Evolutionary conservation across 345 rosid genomes (phyloP), one percentile per base, ranked within the genome.

Genomic region (Brassica incana): DNA sequence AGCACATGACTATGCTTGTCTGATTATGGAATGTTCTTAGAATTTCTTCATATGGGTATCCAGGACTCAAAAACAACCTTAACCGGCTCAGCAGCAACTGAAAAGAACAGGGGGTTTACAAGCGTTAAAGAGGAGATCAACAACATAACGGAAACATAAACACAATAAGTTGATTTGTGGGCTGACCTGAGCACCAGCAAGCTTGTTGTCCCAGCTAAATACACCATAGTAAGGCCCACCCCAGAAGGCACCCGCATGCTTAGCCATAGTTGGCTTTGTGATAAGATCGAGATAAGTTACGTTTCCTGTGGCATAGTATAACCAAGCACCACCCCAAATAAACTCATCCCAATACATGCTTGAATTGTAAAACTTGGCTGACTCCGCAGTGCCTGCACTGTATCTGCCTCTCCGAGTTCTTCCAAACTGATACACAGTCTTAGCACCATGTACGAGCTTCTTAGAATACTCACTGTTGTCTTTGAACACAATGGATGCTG

Each of bases 401-500:
- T 93, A 91, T 81, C 95, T 82, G 48, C 97, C 98, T 32, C 97
- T 85, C 78, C 85, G 88, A 0, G 78, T 77, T 85, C 98, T 90
- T 5, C 96, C 73, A 69, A 93, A 93, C 83, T 81, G 68, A 79
- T 86, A 95, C 45, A 93, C 90, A 0, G 89, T 87, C 77, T 45
- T 79, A 64, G 98, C 99, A 71, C 99, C 97, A 50, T 95, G 97
- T 54, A 93, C 93, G 16, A 95, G 99, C 82, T 91, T 91, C 78
- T 89, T 87, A 2, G 99, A 95, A 40, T 40, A 40, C 48, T 40
- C 48, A 3, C 48, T 9, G 48, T 40, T 40, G 48, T 40, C 48
- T 40, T 89, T 95, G 82, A 95, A 95, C 60, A 95, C 99, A 69
- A 95, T 93, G 5, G 98, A 95, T 11, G 97, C 97, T 25, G 99